These are phyloP conservation scores for Musa acuminata DNA, from an alignment of 176 grass and related monocot genomes.

Conservation along the genomic window DNA sequence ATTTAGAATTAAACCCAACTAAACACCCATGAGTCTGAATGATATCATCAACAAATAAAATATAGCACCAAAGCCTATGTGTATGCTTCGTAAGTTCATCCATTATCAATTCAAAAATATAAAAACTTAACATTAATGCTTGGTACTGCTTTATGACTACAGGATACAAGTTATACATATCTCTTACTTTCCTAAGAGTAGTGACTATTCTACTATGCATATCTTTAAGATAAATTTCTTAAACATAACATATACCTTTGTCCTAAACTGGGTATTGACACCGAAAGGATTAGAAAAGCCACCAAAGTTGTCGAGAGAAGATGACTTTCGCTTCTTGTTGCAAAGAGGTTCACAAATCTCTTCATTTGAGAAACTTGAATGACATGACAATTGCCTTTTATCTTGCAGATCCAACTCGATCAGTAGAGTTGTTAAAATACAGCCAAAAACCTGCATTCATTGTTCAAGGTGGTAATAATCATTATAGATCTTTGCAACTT, in stretches of 20 bases:
- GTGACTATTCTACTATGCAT: neutral
- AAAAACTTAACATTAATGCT: no score
- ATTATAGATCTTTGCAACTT: neutral
- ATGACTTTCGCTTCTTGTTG: slow-evolving; percentile 14
- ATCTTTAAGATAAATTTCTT: neutral
- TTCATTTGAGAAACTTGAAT: neutral
- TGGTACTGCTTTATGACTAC: no score
- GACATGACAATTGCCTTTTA: neutral
- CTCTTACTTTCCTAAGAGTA: no score
- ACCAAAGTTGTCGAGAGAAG: neutral
- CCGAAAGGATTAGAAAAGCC: neutral
- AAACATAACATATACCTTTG: neutral
- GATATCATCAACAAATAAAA: no score
- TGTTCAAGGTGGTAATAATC: neutral
- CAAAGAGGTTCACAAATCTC: slow-evolving; percentile 2
- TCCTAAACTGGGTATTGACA: neutral
- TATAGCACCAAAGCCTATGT: no score
- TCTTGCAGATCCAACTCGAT: slow-evolving; percentile 7
- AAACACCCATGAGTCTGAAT: no score
- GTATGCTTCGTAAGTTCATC: no score
- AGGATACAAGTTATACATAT: no score
- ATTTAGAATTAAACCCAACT: no score
- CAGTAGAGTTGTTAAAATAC: slow-evolving; percentile 9
- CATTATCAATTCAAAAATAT: no score
- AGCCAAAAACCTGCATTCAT: slow-evolving; percentile 12